Percentiles rank a stretch among this genome's conserved stretches.
These are phyloP conservation scores for Septoria linicola DNA, from an alignment of 2,329 filamentous ascomycete species.

Conservation along the genomic window DNA sequence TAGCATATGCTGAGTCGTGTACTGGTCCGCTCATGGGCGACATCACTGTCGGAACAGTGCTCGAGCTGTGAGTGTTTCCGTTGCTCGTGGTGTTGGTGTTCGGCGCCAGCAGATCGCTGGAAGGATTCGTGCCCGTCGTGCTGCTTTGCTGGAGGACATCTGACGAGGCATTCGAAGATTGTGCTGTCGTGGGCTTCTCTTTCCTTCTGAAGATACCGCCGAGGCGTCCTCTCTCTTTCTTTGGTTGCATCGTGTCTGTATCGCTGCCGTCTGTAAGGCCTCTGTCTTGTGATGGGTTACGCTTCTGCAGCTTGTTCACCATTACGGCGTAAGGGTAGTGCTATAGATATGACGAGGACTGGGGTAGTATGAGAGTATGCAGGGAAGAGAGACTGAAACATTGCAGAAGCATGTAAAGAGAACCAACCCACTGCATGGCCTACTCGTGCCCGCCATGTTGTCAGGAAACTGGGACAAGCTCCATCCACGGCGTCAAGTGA, in stretches of 20 bases:
- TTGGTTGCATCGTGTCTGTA: conserved; percentile 15
- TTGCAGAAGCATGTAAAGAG: background rate
- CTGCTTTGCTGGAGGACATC: conserved; percentile 6
- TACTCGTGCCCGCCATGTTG: conserved; percentile 13
- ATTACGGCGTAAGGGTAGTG: background rate
- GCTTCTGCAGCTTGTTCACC: conserved; percentile 15
- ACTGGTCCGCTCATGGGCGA: conserved; percentile 10
- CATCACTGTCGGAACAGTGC: background rate
- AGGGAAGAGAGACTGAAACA: conserved; percentile 10
- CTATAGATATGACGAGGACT: background rate
- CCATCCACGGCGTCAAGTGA: conserved; percentile 11
- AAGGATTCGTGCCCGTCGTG: conserved; percentile 9
- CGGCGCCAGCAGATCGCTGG: conserved; percentile 11
- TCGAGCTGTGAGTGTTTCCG: conserved; percentile 3
- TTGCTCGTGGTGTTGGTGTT: conserved; percentile 6
- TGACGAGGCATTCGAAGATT: conserved; percentile 9
- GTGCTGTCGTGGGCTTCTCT: conserved; percentile 17
- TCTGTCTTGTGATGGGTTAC: conserved; percentile 10
- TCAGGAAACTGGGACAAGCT: conserved; percentile 15
- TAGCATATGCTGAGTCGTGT: conserved; percentile 31
- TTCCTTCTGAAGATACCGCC: conserved; percentile 28
- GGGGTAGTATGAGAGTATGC: background rate
- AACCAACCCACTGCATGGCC: conserved; percentile 4
- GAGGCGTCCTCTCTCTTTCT: conserved; percentile 22
- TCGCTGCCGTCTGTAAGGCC: conserved; percentile 14